Percentiles rank a stretch among this genome's conserved stretches.
Conservation (phyloP, 1,139 yeast species). For the Zygosaccharomyces sapae region DNA sequence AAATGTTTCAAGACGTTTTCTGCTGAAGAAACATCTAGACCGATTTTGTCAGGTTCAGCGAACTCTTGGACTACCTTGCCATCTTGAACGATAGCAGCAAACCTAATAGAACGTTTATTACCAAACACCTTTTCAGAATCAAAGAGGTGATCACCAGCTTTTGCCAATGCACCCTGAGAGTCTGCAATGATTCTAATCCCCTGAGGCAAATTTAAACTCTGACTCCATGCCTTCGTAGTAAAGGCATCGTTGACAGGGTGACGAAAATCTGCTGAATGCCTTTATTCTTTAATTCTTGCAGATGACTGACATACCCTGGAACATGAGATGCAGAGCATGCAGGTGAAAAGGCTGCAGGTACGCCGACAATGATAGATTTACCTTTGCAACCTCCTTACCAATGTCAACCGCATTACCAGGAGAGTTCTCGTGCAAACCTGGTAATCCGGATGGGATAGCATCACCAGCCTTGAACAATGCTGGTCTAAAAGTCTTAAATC, state of each 20-base stretch:
- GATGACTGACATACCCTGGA: constrained; percentile 64
- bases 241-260: constrained; percentile 79
- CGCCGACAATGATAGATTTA: constrained; percentile 66
- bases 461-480: constrained; percentile 49
- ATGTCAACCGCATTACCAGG: constrained; percentile 65
- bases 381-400: constrained; percentile 46
- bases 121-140: constrained; percentile 66
- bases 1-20: constrained; percentile 42
- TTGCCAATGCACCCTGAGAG: constrained; percentile 65
- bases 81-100: constrained; percentile 68
- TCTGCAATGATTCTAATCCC: constrained; percentile 62
- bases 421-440: constrained; percentile 54
- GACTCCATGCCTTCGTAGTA: constrained; percentile 78
- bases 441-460: constrained; percentile 49
- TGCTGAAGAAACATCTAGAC: constrained; percentile 57
- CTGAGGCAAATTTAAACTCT: constrained; percentile 41
- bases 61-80: constrained; percentile 64
- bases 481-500: constrained; percentile 39
- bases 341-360: constrained; percentile 90
- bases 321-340: constrained; percentile 76
- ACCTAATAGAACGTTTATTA: constrained; percentile 67
- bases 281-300: constrained; percentile 53
- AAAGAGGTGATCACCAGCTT: constrained; percentile 60
- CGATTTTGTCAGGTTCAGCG: constrained; percentile 77
- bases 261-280: constrained; percentile 61